Evolutionary conservation across 163 green algal species (phyloP).

Genomic region (Volvox carteri): DNA sequence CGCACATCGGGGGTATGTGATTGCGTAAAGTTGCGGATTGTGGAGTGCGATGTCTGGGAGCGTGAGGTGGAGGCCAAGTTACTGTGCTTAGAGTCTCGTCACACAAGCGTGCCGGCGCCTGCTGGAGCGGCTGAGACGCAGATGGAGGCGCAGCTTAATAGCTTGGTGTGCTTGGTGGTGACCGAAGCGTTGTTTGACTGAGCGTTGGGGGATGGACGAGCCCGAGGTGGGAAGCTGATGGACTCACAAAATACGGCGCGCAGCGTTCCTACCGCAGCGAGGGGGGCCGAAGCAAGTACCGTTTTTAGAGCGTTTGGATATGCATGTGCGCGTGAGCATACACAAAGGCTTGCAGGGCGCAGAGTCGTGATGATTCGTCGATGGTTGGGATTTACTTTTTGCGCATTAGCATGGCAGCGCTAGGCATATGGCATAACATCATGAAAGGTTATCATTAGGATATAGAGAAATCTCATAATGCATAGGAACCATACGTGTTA

Average conservation of each 20-base stretch:
- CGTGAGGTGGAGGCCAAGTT: background rate
- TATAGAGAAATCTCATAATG: too few species aligned
- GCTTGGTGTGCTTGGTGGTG: background rate
- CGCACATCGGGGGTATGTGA: background rate
- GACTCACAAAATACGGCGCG: too few species aligned
- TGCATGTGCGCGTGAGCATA: background rate
- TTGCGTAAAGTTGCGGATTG: background rate
- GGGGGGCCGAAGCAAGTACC: too few species aligned
- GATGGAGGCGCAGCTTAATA: background rate
- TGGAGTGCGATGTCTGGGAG: constrained; percentile 25
- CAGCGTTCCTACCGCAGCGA: too few species aligned
- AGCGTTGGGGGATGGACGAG: background rate
- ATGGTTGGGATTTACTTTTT: too few species aligned
- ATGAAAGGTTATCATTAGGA: too few species aligned
- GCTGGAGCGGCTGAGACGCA: background rate
- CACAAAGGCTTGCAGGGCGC: background rate
- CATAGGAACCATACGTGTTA: too few species aligned
- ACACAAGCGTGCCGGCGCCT: background rate
- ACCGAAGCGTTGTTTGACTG: background rate
- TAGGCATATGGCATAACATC: too few species aligned
- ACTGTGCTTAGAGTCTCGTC: too few species aligned
- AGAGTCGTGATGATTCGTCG: background rate
- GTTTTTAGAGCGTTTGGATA: too few species aligned
- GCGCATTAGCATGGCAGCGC: too few species aligned
- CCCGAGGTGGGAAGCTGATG: too few species aligned